Conservation (phyloP, 2,329 filamentous ascomycete species). For the Cladosporium sp. region DNA sequence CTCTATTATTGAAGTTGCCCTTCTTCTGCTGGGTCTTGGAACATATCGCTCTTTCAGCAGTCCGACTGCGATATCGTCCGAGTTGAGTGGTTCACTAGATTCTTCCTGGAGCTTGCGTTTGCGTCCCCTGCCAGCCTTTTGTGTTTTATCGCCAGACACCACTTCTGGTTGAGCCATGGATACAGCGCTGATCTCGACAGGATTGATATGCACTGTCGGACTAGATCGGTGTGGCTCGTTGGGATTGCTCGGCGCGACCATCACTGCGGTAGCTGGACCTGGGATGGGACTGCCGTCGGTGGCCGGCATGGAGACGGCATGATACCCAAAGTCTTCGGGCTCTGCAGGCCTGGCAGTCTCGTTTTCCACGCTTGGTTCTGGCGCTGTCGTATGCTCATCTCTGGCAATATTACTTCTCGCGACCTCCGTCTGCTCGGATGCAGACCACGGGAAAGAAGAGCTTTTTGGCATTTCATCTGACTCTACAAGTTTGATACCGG, state of each 20-base stretch:
- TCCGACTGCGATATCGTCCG: slow-evolving; percentile 36
- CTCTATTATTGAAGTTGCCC: slow-evolving; percentile 31
- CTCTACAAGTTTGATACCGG: slow-evolving; percentile 7
- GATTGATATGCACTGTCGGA: slow-evolving; percentile 8
- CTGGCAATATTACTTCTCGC: not conserved
- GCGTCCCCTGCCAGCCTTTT: slow-evolving; percentile 20
- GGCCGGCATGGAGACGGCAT: not conserved
- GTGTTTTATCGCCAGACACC: not conserved
- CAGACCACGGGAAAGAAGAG: slow-evolving; percentile 32
- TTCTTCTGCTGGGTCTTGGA: slow-evolving; percentile 40
- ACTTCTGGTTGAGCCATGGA: not conserved
- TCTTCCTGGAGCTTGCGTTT: slow-evolving; percentile 27
- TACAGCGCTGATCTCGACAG: not conserved
- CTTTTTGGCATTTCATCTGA: slow-evolving; percentile 21
- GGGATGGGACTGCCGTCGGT: not conserved
- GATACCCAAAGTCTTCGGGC: not conserved
- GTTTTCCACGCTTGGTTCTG: not conserved
- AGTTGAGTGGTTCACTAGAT: slow-evolving; percentile 29
- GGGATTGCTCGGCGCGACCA: not conserved
- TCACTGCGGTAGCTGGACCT: not conserved
- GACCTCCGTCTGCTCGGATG: slow-evolving; percentile 22
- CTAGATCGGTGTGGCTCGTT: not conserved
- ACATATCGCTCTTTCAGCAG: slow-evolving; percentile 43
- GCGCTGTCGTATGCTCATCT: not conserved
- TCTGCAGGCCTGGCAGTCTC: not conserved